These are phyloP conservation scores for Phytophthora tentaculata DNA, from an alignment of 352 stramenopile species.

Conservation along the genomic window DNA sequence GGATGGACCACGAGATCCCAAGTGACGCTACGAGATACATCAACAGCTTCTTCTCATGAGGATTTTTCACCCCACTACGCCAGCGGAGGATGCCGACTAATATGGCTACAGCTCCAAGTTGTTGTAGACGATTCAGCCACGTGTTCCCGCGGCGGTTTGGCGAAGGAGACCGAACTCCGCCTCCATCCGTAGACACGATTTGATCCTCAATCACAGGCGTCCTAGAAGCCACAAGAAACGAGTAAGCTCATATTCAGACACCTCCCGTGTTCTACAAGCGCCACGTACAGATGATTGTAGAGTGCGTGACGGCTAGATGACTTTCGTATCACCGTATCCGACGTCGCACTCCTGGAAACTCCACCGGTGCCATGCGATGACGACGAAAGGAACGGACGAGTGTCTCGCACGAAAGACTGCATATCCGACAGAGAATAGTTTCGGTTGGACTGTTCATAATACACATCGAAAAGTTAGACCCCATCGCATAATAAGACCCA, in stretches of 20 bases:
- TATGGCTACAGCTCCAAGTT: constrained; percentile 46
- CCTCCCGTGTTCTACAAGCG: neutral
- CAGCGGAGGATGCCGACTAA: constrained; percentile 53
- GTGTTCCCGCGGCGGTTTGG: constrained; percentile 33
- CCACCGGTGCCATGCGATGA: constrained; percentile 39
- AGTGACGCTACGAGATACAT: constrained; percentile 74
- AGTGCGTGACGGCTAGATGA: constrained; percentile 61
- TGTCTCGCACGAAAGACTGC: constrained; percentile 75
- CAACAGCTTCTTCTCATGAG: constrained; percentile 59
- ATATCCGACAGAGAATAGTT: constrained; percentile 88
- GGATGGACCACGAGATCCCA: constrained; percentile 62
- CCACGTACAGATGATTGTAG: constrained; percentile 57
- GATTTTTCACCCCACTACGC: constrained; percentile 52
- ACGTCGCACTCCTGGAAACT: constrained; percentile 48
- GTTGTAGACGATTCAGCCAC: constrained; percentile 46
- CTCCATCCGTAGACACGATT: constrained; percentile 39
- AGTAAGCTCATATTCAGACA: constrained; percentile 1
- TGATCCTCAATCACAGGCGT: constrained; percentile 75
- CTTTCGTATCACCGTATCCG: constrained; percentile 61
- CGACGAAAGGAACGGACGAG: constrained; percentile 58
- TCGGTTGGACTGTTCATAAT: constrained; percentile 64
- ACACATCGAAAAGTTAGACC: constrained; percentile 8
- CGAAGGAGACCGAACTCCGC: constrained; percentile 18
- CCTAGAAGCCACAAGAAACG: constrained; percentile 28
- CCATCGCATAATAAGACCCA: neutral